Conservation (phyloP, 2,329 filamentous ascomycete species). For the Talaromyces sp. region DNA sequence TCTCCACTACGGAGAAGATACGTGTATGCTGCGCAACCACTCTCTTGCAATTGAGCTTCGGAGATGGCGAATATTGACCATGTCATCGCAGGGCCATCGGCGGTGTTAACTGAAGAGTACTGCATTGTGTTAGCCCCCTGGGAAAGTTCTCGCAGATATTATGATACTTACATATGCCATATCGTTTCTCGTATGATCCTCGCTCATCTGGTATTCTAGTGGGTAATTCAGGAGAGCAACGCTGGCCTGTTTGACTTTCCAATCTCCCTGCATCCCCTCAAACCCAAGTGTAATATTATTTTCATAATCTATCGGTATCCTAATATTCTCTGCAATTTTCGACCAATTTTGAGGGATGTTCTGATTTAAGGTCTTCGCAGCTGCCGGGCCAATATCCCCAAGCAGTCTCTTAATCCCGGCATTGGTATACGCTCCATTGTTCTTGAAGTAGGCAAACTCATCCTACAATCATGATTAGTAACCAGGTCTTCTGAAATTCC, state of each 20-base stretch:
- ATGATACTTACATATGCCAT: constrained; percentile 46
- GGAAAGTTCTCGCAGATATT: background rate
- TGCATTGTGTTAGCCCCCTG: constrained; percentile 22
- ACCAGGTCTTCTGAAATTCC: background rate
- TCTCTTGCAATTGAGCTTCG: constrained; percentile 54
- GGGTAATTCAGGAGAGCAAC: constrained; percentile 58
- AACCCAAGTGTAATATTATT: constrained; percentile 56
- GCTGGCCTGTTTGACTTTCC: constrained; percentile 60
- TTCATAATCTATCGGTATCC: constrained; percentile 29
- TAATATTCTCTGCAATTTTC: constrained; percentile 12
- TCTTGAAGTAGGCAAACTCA: constrained; percentile 57
- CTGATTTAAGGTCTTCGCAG: constrained; percentile 36
- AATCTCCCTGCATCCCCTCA: constrained; percentile 54
- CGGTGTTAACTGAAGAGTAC: constrained; percentile 59
- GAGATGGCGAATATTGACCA: constrained; percentile 59
- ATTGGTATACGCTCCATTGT: constrained; percentile 59
- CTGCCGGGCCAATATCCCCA: constrained; percentile 25
- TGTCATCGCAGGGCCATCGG: constrained; percentile 60
- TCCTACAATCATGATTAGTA: constrained; percentile 21
- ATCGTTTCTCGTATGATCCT: constrained; percentile 38
- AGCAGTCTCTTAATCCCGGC: constrained; percentile 49
- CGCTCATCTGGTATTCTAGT: constrained; percentile 33
- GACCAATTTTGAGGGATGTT: constrained; percentile 12
- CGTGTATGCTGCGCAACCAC: constrained; percentile 58
- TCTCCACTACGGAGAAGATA: constrained; percentile 55